Evolutionary conservation across 1,284 basidiomycete genomes (phyloP).

Genomic region (Cutaneotrichosporon cyanovorans): DNA sequence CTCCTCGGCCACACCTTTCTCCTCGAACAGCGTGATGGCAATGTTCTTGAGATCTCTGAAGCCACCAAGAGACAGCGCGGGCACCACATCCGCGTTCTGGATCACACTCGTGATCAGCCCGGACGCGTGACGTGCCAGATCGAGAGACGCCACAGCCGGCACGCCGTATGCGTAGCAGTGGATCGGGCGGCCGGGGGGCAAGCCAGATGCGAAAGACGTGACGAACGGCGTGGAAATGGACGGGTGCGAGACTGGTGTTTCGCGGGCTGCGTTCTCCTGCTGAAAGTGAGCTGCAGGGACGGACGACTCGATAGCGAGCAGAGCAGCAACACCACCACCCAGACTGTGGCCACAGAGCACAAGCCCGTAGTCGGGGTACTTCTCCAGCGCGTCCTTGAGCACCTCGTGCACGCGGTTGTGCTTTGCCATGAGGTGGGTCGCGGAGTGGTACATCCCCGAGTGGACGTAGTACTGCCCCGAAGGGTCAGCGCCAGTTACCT

Average conservation of each 20-base stretch:
- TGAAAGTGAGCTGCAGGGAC: conserved; percentile 35
- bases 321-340: conserved; percentile 49
- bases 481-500: conserved; percentile 43
- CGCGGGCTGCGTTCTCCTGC: conserved; percentile 20
- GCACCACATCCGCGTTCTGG: conserved; percentile 42
- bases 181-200: conserved; percentile 50
- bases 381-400: conserved; percentile 43
- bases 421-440: conserved; percentile 42
- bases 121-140: conserved; percentile 45
- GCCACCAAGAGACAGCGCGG: conserved; percentile 46
- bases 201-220: conserved; percentile 44
- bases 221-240: conserved; percentile 48
- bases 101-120: conserved; percentile 49
- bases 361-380: conserved; percentile 48
- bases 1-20: conserved; percentile 47
- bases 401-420: conserved; percentile 48
- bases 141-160: conserved; percentile 47
- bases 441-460: conserved; percentile 50
- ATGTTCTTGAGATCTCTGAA: conserved; percentile 50
- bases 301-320: conserved; percentile 41
- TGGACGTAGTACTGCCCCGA: conserved; percentile 47
- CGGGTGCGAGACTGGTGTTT: conserved; percentile 31
- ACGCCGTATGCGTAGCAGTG: conserved; percentile 48
- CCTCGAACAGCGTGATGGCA: conserved; percentile 46
- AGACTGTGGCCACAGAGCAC: conserved; percentile 49